Percentiles rank a stretch among this genome's conserved stretches.
phyloP scores from a whole-genome alignment of 2,329 filamentous ascomycete species.

The Truncatella angustata region DNA sequence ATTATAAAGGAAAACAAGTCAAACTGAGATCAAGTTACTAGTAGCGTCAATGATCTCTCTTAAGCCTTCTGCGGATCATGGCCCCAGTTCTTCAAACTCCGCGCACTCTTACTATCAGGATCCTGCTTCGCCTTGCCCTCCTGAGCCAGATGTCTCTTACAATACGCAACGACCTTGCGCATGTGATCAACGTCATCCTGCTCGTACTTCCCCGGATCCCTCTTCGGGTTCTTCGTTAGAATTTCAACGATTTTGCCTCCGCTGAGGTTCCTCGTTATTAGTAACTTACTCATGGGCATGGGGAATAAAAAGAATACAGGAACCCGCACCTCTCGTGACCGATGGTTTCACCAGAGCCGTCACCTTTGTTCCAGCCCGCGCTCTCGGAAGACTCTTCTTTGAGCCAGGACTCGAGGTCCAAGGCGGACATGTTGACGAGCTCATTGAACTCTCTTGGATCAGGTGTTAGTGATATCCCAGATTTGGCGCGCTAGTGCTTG shows the following conservation, averaged over 20 bases:
- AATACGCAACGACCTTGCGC: conserved; percentile 55
- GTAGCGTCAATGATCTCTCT: too few relatives aligned
- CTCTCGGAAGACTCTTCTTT: conserved; percentile 45
- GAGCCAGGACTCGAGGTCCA: conserved; percentile 55
- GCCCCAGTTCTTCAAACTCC: conserved; percentile 54
- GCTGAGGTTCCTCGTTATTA: conserved; percentile 30
- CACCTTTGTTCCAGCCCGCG: conserved; percentile 52
- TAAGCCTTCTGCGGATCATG: conserved; percentile 39
- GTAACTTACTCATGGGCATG: too few relatives aligned
- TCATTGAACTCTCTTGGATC: conserved; percentile 55
- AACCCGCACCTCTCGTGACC: conserved; percentile 46
- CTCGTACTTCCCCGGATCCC: conserved; percentile 47
- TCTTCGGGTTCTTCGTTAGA: conserved; percentile 52
- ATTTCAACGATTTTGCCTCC: conserved; percentile 57
- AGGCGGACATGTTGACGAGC: conserved; percentile 56
- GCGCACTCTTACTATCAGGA: conserved; percentile 38
- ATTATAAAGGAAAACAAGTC: too few relatives aligned
- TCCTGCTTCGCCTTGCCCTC: conserved; percentile 51
- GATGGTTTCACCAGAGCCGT: conserved; percentile 53
- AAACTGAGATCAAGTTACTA: too few relatives aligned
- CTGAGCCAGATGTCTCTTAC: conserved; percentile 58
- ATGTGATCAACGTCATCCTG: conserved; percentile 47
- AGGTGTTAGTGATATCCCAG: too few relatives aligned
- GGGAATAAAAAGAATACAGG: too few relatives aligned
- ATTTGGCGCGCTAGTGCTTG: too few relatives aligned